Evolutionary conservation across 257 asterid genomes (phyloP).

Genomic region (Nicotiana tabacum): DNA sequence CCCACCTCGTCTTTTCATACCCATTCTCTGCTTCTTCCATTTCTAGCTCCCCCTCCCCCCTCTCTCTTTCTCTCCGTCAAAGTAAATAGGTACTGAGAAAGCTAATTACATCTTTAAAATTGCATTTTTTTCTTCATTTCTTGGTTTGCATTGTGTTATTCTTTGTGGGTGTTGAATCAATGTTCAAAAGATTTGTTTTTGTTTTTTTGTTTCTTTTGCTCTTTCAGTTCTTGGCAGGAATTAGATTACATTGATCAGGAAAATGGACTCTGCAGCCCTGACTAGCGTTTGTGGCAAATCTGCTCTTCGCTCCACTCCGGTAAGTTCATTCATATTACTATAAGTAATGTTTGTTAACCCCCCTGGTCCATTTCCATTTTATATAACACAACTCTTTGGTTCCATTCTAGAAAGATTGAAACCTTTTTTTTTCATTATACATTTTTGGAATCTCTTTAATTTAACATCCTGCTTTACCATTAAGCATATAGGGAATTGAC

Average conservation of each 20-base stretch:
- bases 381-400: background rate
- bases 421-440: background rate
- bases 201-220: too few relatives aligned
- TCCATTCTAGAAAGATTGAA: background rate
- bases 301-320: constrained; percentile 1
- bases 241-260: background rate
- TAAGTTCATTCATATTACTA: background rate
- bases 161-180: background rate
- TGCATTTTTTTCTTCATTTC: background rate
- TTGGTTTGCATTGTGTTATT: background rate
- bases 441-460: background rate
- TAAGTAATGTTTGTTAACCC: background rate
- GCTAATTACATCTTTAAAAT: background rate
- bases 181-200: background rate
- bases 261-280: constrained; percentile 14
- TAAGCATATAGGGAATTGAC: background rate
- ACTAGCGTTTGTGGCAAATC: constrained; percentile 14
- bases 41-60: background rate
- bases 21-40: background rate
- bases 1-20: background rate
- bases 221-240: background rate
- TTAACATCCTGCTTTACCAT: background rate
- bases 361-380: background rate
- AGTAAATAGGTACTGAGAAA: background rate
- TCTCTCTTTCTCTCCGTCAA: background rate